These are phyloP conservation scores for Cetraspora pellucida DNA, from an alignment of 192 early-diverging fungal species.

Conservation along the genomic window DNA sequence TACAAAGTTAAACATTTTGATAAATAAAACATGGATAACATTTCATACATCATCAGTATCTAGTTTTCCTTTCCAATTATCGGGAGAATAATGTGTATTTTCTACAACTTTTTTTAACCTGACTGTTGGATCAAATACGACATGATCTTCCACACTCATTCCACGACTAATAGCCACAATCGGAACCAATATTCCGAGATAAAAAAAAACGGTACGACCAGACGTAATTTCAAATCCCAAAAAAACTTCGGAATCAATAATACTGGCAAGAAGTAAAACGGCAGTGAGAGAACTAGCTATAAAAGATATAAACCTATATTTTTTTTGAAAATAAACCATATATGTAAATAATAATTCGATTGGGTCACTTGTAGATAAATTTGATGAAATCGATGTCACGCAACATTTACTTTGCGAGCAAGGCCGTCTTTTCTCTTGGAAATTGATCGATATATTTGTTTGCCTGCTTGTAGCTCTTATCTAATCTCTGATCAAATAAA, in stretches of 20 bases:
- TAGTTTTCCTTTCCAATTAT: slow-evolving; percentile 77
- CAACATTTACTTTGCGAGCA: slow-evolving; percentile 65
- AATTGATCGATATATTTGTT: slow-evolving; percentile 88
- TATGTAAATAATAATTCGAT: too few species aligned
- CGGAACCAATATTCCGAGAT: slow-evolving; percentile 86
- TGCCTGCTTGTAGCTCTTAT: slow-evolving; percentile 72
- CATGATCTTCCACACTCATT: slow-evolving; percentile 80
- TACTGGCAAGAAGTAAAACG: slow-evolving; percentile 76
- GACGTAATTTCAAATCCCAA: slow-evolving; percentile 91
- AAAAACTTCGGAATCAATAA: slow-evolving; percentile 86
- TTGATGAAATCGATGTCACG: too few species aligned
- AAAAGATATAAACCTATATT: slow-evolving; percentile 79
- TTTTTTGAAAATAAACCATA: too few species aligned
- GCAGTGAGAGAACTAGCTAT: slow-evolving; percentile 87
- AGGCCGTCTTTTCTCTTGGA: slow-evolving; percentile 77
- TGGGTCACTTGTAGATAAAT: too few species aligned
- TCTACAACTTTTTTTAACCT: slow-evolving; percentile 78
- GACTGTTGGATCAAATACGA: slow-evolving; percentile 80
- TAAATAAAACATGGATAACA: not conserved
- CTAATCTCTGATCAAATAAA: slow-evolving; percentile 76
- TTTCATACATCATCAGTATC: slow-evolving; percentile 75
- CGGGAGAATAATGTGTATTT: slow-evolving; percentile 89
- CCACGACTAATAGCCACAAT: slow-evolving; percentile 78
- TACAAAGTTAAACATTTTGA: not conserved
- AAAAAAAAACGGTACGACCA: slow-evolving; percentile 88